Conservation (phyloP, 2,329 filamentous ascomycete species). For the Phyllosticta citriasiana region DNA sequence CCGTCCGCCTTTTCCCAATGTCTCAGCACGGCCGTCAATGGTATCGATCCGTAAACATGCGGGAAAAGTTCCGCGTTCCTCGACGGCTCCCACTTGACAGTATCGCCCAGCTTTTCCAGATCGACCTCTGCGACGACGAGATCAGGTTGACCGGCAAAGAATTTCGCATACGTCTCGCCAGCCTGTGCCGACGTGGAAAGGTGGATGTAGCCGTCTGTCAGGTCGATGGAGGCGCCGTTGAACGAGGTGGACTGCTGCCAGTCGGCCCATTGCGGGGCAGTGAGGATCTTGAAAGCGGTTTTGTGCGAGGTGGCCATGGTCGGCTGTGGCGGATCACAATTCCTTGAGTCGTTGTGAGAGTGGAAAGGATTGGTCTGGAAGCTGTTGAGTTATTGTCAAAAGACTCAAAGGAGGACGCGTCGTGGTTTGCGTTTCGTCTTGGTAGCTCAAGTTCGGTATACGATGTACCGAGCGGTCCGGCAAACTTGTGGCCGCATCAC, state of each 20-base stretch:
- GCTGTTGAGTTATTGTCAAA: too few species aligned
- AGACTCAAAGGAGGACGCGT: too few species aligned
- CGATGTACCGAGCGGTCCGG: too few species aligned
- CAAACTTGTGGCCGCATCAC: too few species aligned
- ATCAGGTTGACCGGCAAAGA: slow-evolving; percentile 5
- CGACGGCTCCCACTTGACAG: slow-evolving; percentile 12
- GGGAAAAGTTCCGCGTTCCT: slow-evolving; percentile 11
- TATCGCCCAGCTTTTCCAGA: slow-evolving; percentile 8
- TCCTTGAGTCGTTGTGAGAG: not conserved
- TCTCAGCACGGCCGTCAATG: not conserved
- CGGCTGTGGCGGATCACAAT: not conserved
- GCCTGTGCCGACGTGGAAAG: slow-evolving; percentile 11
- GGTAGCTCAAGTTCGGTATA: too few species aligned
- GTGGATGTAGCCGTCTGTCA: slow-evolving; percentile 14
- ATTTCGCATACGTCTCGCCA: slow-evolving; percentile 11
- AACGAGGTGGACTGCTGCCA: slow-evolving; percentile 9
- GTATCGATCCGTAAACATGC: slow-evolving; percentile 10
- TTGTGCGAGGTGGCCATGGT: not conserved
- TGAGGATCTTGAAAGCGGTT: slow-evolving; percentile 13
- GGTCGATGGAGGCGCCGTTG: slow-evolving; percentile 12
- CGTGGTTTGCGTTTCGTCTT: too few species aligned
- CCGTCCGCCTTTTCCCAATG: not conserved
- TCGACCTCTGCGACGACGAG: slow-evolving; percentile 13
- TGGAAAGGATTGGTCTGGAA: not conserved
- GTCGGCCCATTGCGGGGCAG: slow-evolving; percentile 3